Evolutionary conservation across 2,329 filamentous ascomycete genomes (phyloP).

Genomic region (Fusarium sp.): DNA sequence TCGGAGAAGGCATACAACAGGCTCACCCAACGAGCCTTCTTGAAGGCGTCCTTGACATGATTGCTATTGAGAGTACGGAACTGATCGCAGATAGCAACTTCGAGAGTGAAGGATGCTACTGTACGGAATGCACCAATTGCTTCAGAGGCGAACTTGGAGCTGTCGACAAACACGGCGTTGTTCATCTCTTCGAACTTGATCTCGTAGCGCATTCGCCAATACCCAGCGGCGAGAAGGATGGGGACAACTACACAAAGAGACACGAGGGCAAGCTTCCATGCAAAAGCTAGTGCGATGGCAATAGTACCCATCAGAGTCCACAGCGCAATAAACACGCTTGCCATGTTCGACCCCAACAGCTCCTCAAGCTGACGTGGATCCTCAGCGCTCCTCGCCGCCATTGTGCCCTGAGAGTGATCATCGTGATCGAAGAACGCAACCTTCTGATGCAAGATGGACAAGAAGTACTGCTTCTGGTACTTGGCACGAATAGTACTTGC

Average conservation of each 20-base stretch:
- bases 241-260: conserved; percentile 69
- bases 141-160: conserved; percentile 79
- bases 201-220: conserved; percentile 66
- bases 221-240: conserved; percentile 59
- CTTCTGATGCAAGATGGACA: conserved; percentile 66
- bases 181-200: conserved; percentile 75
- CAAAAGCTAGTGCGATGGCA: conserved; percentile 74
- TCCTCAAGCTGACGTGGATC: conserved; percentile 71
- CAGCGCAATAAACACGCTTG: conserved; percentile 68
- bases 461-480: conserved; percentile 70
- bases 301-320: conserved; percentile 73
- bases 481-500: conserved; percentile 50
- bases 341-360: conserved; percentile 70
- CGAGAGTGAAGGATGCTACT: conserved; percentile 75
- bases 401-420: conserved; percentile 67
- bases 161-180: conserved; percentile 74
- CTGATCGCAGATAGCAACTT: conserved; percentile 69
- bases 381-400: conserved; percentile 64
- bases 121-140: conserved; percentile 79
- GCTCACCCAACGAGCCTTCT: conserved; percentile 69
- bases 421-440: conserved; percentile 69
- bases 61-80: conserved; percentile 67
- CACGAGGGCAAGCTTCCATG: conserved; percentile 80
- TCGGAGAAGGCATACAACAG: conserved; percentile 76
- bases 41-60: conserved; percentile 69